phyloP scores from a whole-genome alignment of 2,329 filamentous ascomycete genomes.

The Corniculantispora saksenae region DNA sequence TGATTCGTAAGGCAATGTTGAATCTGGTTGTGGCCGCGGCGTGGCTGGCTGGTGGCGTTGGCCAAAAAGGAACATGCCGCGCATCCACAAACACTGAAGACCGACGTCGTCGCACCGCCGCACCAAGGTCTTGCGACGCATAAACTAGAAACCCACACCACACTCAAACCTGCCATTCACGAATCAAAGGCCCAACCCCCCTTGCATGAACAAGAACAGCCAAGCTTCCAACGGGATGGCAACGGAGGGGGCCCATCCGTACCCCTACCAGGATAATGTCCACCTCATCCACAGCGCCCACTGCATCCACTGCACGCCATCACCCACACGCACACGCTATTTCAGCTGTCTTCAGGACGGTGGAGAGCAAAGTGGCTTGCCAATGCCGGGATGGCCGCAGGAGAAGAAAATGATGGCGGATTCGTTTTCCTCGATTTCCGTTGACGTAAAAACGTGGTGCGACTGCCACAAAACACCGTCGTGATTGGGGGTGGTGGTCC shows the following conservation, averaged over 20 bases:
- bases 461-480: background rate
- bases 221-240: background rate
- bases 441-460: background rate
- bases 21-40: background rate
- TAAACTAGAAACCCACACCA: background rate
- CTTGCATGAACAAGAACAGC: background rate
- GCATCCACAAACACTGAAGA: background rate
- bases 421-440: background rate
- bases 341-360: background rate
- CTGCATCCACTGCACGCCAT: background rate
- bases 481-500: background rate
- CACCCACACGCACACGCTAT: background rate
- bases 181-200: background rate
- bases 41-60: background rate
- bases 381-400: constrained; percentile 14
- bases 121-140: background rate
- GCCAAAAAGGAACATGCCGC: background rate
- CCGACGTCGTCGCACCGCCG: background rate
- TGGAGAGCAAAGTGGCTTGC: background rate
- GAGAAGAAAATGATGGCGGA: constrained; percentile 17
- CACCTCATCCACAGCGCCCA: background rate
- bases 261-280: background rate
- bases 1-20: background rate
- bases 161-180: background rate
- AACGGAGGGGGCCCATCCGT: background rate